A percentile compares a stretch with the other conserved stretches of the same genome.
Conservation (phyloP, 768 basidiomycete genomes). For the Lepiota brunneoincarnata region DNA sequence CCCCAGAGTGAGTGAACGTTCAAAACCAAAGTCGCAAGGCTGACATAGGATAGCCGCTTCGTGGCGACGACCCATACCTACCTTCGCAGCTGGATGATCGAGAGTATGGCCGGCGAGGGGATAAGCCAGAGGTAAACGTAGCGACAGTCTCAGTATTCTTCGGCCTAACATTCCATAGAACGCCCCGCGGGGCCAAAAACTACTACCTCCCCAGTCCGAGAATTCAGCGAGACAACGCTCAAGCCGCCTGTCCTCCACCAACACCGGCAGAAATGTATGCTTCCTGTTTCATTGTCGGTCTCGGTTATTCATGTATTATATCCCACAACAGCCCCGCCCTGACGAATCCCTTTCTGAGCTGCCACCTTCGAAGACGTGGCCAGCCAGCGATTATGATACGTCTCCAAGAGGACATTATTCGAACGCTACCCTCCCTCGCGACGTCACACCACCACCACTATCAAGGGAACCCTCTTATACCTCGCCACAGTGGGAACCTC, state of each 20-base stretch:
- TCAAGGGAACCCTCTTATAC: slow-evolving; percentile 4
- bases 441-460: neutral
- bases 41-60: neutral
- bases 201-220: neutral
- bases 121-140: slow-evolving; percentile 1
- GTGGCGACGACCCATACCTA: neutral
- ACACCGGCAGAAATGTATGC: slow-evolving; percentile 1
- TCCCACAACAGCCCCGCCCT: neutral
- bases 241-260: neutral
- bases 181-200: neutral
- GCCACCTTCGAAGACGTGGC: neutral
- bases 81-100: neutral
- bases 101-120: neutral
- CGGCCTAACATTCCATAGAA: neutral
- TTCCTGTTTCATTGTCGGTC: neutral
- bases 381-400: neutral
- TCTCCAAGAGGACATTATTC: slow-evolving; percentile 1
- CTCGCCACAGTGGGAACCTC: slow-evolving; percentile 4
- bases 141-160: neutral
- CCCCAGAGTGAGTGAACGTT: neutral
- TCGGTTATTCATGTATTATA: neutral
- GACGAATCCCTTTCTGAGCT: neutral
- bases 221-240: neutral
- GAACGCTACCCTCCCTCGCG: neutral
- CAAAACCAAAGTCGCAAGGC: neutral